phyloP scores from a whole-genome alignment of 495 filamentous ascomycete genomes.

The Talaromyces trachyspermus region DNA sequence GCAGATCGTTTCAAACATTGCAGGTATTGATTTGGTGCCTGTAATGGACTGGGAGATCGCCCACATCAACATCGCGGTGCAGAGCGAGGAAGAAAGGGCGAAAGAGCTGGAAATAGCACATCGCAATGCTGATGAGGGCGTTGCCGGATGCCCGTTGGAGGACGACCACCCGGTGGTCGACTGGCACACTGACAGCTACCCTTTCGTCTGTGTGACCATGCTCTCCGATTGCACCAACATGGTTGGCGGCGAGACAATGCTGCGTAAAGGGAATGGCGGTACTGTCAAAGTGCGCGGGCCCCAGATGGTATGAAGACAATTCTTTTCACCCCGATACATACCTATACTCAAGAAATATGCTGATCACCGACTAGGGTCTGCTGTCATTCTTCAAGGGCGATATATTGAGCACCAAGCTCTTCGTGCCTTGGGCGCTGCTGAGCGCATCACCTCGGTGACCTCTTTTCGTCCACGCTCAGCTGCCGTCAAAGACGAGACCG shows the following conservation, averaged over 20 bases:
- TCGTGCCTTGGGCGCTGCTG: constrained; percentile 52
- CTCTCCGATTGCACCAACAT: constrained; percentile 63
- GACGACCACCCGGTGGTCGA: constrained; percentile 60
- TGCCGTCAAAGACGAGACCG: constrained; percentile 55
- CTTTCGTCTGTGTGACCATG: constrained; percentile 73
- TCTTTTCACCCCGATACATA: not conserved
- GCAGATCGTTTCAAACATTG: constrained; percentile 57
- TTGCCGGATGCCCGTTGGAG: constrained; percentile 46
- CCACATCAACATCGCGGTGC: constrained; percentile 63
- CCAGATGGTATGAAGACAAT: constrained; percentile 43
- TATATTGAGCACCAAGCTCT: constrained; percentile 69
- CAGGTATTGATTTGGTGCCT: constrained; percentile 66
- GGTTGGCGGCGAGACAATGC: constrained; percentile 65
- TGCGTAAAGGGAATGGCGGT: constrained; percentile 52
- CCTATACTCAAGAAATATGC: not conserved
- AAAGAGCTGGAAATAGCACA: constrained; percentile 37
- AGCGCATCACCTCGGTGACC: constrained; percentile 67
- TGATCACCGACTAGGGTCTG: constrained; percentile 47
- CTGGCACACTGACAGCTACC: constrained; percentile 71
- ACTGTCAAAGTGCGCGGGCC: constrained; percentile 64
- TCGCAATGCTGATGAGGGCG: constrained; percentile 38
- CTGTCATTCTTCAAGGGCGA: constrained; percentile 61
- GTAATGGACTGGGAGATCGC: constrained; percentile 68
- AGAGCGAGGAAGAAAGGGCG: constrained; percentile 45
- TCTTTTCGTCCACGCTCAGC: constrained; percentile 59